Percentiles rank a stretch among this genome's conserved stretches.
These are phyloP conservation scores for Erodium maritimum DNA, from an alignment of 345 rosid genomes.

Conservation along the genomic window DNA sequence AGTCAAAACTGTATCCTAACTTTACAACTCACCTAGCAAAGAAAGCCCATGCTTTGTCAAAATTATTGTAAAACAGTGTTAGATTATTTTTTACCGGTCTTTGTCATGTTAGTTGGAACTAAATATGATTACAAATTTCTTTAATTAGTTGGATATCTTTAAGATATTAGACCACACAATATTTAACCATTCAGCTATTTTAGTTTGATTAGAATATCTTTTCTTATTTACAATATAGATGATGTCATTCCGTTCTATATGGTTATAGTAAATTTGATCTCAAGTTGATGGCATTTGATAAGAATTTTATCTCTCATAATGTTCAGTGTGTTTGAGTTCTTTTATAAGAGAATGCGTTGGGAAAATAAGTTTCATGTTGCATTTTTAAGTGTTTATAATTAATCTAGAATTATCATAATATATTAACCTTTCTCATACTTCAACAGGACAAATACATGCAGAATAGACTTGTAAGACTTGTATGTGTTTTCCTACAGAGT, in stretches of 20 bases:
- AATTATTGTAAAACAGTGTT: no score
- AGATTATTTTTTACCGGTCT: no score
- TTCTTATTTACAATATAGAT: background rate
- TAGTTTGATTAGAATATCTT: no score
- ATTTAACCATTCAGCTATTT: background rate
- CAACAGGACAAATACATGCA: constrained; percentile 95
- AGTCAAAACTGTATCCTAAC: no score
- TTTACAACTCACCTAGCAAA: no score
- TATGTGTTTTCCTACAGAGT: constrained; percentile 94
- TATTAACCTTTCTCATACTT: background rate
- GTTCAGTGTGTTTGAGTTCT: background rate
- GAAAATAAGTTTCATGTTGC: background rate
- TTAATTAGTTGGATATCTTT: no score
- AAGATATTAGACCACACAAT: no score
- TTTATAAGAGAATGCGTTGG: background rate
- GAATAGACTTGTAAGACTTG: constrained; percentile 97
- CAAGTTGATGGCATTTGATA: background rate
- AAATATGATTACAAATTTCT: no score
- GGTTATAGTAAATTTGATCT: background rate
- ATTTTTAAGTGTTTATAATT: no score
- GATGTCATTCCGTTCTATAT: background rate
- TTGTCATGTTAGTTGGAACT: no score
- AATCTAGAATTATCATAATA: no score
- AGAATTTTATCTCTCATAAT: background rate
- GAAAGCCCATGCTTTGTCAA: no score